A percentile compares a stretch with the other conserved stretches of the same genome.
Conservation (phyloP, 1,139 yeast genomes). For the Kluyveromyces marxianus region DNA sequence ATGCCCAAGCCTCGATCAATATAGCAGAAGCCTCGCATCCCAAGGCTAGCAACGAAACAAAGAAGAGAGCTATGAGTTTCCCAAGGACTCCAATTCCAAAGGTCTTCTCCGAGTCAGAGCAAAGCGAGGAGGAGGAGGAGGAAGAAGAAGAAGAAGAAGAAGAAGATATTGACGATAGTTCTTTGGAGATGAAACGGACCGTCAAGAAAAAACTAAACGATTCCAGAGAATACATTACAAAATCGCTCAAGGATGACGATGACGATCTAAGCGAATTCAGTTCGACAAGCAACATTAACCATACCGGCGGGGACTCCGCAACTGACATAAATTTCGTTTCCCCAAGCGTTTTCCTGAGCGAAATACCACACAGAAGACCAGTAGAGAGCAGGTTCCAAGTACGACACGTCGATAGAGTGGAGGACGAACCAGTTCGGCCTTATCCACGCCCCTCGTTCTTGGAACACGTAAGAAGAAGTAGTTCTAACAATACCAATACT, state of each 20-base stretch:
- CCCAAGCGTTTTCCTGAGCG: slow-evolving; percentile 8
- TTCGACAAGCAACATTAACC: background rate
- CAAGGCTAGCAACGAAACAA: background rate
- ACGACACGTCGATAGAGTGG: slow-evolving; percentile 5
- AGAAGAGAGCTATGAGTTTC: background rate
- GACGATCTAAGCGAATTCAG: slow-evolving; percentile 10
- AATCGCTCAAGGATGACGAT: slow-evolving; percentile 13
- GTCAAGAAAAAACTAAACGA: too few relatives aligned
- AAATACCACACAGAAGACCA: slow-evolving; percentile 9
- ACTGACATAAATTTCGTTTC: slow-evolving; percentile 6
- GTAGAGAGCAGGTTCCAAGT: slow-evolving; percentile 3
- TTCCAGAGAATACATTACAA: slow-evolving; percentile 6
- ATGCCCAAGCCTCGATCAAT: background rate
- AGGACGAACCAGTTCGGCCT: background rate
- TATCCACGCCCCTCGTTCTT: background rate
- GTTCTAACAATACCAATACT: background rate
- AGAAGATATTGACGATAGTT: slow-evolving; percentile 6
- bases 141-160: slow-evolving; percentile 13
- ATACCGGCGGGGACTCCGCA: background rate
- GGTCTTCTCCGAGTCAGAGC: background rate
- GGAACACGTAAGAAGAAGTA: background rate
- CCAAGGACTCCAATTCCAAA: slow-evolving; percentile 7
- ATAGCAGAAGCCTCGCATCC: background rate
- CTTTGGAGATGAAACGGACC: background rate
- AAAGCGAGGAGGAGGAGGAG: slow-evolving; percentile 1